phyloP scores from a whole-genome alignment of 2,329 filamentous ascomycete genomes.

The Fusarium mexicanum region DNA sequence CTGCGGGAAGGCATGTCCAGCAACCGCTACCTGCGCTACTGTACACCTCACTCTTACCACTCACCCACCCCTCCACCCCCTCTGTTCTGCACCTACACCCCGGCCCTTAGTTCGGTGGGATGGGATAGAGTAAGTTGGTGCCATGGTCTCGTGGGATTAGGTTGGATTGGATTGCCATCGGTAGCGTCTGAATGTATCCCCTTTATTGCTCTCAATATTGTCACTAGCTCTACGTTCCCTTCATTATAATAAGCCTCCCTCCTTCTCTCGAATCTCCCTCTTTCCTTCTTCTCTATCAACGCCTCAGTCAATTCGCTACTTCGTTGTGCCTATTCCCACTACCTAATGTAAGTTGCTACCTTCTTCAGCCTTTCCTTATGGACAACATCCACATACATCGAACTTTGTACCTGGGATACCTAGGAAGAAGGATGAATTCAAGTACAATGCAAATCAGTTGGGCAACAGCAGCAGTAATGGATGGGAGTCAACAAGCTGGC shows the following conservation, averaged over 20 bases:
- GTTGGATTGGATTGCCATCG: conserved; percentile 13
- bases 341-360: conserved; percentile 34
- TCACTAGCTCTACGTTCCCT: conserved; percentile 26
- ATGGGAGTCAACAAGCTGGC: not conserved
- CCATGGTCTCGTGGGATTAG: conserved; percentile 24
- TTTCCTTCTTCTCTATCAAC: conserved; percentile 33
- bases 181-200: conserved; percentile 25
- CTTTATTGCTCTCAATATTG: conserved; percentile 29
- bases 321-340: conserved; percentile 33
- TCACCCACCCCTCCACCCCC: not conserved
- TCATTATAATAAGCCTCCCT: conserved; percentile 39
- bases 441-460: not conserved
- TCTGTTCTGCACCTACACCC: not conserved
- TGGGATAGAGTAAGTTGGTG: conserved; percentile 5
- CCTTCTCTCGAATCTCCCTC: conserved; percentile 14
- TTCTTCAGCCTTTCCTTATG: not conserved
- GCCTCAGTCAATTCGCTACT: conserved; percentile 35
- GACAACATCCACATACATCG: not conserved
- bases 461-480: not conserved
- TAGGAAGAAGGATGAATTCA: not conserved
- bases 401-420: not conserved
- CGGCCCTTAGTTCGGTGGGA: not conserved
- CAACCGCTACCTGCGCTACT: not conserved
- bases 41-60: not conserved
- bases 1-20: not conserved